Base-by-base conservation (phyloP, 2,329 filamentous ascomycete species). In the Aspergillus piperis region DNA sequence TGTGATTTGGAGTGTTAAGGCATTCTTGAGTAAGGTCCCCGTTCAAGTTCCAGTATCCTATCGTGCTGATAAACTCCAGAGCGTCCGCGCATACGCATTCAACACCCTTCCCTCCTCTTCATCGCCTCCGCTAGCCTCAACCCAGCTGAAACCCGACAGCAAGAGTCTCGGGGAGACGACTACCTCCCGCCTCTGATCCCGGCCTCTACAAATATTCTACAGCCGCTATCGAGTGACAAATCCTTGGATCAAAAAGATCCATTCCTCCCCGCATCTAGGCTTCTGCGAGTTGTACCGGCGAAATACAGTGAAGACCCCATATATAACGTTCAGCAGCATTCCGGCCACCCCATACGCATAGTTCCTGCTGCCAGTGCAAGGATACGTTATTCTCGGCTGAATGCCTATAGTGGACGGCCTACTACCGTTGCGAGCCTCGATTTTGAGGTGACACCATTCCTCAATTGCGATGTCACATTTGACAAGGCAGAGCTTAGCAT, bases 21-120 rank as follows among this genome's bases (percentile, higher is more conserved):
- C 76, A 5, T 75, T 77, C 53, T 68, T 81, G 17, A 75, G 78
- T 80, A 66, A 67, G 75, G 66, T 17, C 25, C 13, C 13, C 15
- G 25, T n/a, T 13, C n/a, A 8, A 21, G 17, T 13, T 41, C 7
- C 36, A 15, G 41, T 30, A 41, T 48, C 23, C 2, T 13, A 10
- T 6, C 42, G 19, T 55, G 42, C 64, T 71, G 54, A 72, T 58
- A 15, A 23, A 3, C 25, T 23, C 10, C 68, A 78, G 77, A 70
- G 51, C 75, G 79, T 30, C 79, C 79, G 57, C 77, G 83, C 59
- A 79, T 81, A 57, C 81, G 83, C 59, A 81, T 85, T 36, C 80
- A 84, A 60, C 81, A 85, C 63, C 84, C 84, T 36, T 81, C 80
- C 5, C 77, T 88, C 25, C 79, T 85, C 51, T 85, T 88, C 66